Evolutionary conservation across 352 stramenopile genomes (phyloP), one percentile per base, ranked within the genome.

Genomic region (Aphanomyces cochlioides): DNA sequence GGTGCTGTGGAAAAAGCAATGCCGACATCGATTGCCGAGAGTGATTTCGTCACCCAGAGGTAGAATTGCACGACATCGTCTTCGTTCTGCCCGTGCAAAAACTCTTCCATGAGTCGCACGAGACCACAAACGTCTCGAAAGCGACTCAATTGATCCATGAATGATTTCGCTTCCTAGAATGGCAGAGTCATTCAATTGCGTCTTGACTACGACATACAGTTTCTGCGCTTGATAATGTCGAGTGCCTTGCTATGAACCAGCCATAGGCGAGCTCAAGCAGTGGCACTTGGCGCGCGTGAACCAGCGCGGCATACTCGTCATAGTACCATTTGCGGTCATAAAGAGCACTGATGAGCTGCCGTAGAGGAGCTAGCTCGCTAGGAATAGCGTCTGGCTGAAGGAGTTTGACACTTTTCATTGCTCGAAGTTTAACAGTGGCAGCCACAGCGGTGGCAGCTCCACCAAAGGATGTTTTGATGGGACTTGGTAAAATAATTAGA

Each of bases 31-130:
- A 70, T 13, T 7, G 47, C 15, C 8, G 34, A 21, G 12, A 70
- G 7, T 3, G 43, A 34, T 21, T 63, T 12, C 34, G 47, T 19
- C 2, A 70, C 36, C 64, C 64, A 70, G 13, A 70, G 36, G 64
- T 70, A 70, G 40, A 70, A 70, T 21, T 59, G 19, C 15, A 70
- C 17, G 3, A 19, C 54, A 48, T 70, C 64, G 48, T 70, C 64
- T 40, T 37, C 37, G 54, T 70, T 45, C 5, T 21, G n/a, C 5
- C 64, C 64, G 13, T 70, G n/a, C n/a, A 70, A 36, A 34, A 63
- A 70, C 21, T 70, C 64, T 17, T n/a, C 48, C 21, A 70, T 61
- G 45, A 70, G 38, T 7, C 64, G 47, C 15, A 70, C 40, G n/a
- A 63, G 43, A 0, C 64, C 64, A 19, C 34, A 70, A 10, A 63